Percentiles rank a stretch among this genome's conserved stretches.
These are phyloP conservation scores for Apiotrichum gracile DNA, from an alignment of 1,284 basidiomycete species.

Conservation along the genomic window DNA sequence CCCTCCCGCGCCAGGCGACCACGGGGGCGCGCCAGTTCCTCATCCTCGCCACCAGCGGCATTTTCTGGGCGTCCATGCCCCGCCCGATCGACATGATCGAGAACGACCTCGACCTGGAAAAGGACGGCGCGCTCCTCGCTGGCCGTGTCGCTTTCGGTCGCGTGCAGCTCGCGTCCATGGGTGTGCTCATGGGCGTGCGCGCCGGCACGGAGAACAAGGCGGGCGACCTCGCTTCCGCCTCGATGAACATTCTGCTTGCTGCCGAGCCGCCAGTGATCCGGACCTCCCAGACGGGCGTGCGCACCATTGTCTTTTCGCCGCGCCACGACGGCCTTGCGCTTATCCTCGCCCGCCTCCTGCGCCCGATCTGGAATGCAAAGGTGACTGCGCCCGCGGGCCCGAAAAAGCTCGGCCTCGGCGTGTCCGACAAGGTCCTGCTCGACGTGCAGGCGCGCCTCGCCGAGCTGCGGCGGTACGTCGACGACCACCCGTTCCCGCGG, in stretches of 20 bases:
- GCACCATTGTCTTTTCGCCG: slow-evolving; percentile 66
- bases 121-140: slow-evolving; percentile 27
- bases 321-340: slow-evolving; percentile 83
- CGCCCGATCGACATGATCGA: slow-evolving; percentile 40
- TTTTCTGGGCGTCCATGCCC: slow-evolving; percentile 29
- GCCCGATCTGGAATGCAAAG: slow-evolving; percentile 81
- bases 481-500: slow-evolving; percentile 40
- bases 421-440: slow-evolving; percentile 60
- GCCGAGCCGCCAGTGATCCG: slow-evolving; percentile 27
- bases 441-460: slow-evolving; percentile 71
- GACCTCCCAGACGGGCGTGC: slow-evolving; percentile 20
- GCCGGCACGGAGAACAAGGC: slow-evolving; percentile 14
- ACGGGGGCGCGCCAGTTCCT: slow-evolving; percentile 31
- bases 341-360: slow-evolving; percentile 75
- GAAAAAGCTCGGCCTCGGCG: slow-evolving; percentile 22
- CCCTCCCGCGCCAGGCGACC: slow-evolving; percentile 30
- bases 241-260: slow-evolving; percentile 28
- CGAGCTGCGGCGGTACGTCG: slow-evolving; percentile 66
- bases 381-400: slow-evolving; percentile 51
- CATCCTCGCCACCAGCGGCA: slow-evolving; percentile 34
- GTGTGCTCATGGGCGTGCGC: slow-evolving; percentile 26
- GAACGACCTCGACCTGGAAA: slow-evolving; percentile 32
- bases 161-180: slow-evolving; percentile 40
- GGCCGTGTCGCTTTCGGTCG: slow-evolving; percentile 29
- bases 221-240: slow-evolving; percentile 25